Evolutionary conservation across 768 basidiomycete genomes (phyloP).

Genomic region (Holtermanniella nyarrowii): DNA sequence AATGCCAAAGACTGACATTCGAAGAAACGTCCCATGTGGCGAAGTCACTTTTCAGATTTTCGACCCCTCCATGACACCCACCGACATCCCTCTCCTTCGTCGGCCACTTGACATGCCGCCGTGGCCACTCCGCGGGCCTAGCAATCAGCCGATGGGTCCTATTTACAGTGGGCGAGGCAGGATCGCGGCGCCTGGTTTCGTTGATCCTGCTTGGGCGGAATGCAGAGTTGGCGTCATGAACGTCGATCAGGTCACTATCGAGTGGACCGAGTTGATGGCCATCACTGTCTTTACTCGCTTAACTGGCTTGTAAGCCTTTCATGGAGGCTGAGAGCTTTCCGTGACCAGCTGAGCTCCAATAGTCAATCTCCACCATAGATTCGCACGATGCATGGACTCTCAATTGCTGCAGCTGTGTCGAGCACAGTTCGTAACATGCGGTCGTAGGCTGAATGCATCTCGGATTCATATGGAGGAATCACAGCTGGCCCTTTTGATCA

Average conservation of each 20-base stretch:
- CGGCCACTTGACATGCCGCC: neutral
- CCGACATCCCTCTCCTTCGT: neutral
- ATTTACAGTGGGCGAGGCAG: too few relatives aligned
- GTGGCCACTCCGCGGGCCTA: neutral
- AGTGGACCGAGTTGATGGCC: neutral
- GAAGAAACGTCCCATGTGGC: neutral
- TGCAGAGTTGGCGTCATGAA: neutral
- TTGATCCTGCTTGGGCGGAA: neutral
- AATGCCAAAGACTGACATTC: neutral
- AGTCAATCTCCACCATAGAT: too few relatives aligned
- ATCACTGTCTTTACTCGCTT: neutral
- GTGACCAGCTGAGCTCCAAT: too few relatives aligned
- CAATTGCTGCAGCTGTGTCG: too few relatives aligned
- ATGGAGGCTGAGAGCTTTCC: too few relatives aligned
- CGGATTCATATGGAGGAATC: too few relatives aligned
- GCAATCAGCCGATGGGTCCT: neutral
- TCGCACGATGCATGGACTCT: too few relatives aligned
- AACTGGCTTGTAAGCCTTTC: neutral
- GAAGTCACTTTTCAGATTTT: neutral
- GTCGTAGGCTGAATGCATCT: too few relatives aligned
- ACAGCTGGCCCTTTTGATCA: too few relatives aligned
- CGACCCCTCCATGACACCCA: neutral
- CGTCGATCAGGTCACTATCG: neutral
- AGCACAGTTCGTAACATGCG: too few relatives aligned
- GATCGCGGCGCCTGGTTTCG: neutral